A percentile compares a stretch with the other conserved stretches of the same genome.
These are phyloP conservation scores for Penicillium canescens DNA, from an alignment of 495 filamentous ascomycete species.

Conservation along the genomic window DNA sequence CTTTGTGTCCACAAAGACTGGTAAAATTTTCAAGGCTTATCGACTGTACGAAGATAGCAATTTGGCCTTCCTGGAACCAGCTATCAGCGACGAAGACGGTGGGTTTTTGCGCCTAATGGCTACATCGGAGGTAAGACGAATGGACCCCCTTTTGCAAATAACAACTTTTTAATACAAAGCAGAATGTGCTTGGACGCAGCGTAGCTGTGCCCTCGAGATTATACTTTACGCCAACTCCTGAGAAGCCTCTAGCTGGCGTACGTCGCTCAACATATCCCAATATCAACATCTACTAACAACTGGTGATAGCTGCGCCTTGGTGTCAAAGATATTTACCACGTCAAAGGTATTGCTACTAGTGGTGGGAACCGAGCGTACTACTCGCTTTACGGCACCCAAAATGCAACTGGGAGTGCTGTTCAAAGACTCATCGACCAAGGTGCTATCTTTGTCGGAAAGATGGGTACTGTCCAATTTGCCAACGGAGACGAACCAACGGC, in stretches of 20 bases:
- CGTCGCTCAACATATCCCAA: background rate
- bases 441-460: constrained; percentile 48
- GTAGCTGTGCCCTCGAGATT: constrained; percentile 45
- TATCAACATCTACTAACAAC: background rate
- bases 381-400: constrained; percentile 28
- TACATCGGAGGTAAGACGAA: constrained; percentile 21
- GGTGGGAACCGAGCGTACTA: constrained; percentile 42
- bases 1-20: constrained; percentile 39
- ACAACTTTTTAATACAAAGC: background rate
- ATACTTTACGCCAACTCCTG: constrained; percentile 28
- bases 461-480: constrained; percentile 47
- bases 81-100: constrained; percentile 35
- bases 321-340: constrained; percentile 46
- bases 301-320: constrained; percentile 26
- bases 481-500: constrained; percentile 34
- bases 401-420: constrained; percentile 29
- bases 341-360: constrained; percentile 40
- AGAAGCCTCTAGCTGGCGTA: constrained; percentile 33
- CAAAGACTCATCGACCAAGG: constrained; percentile 40
- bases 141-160: constrained; percentile 3
- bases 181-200: constrained; percentile 10
- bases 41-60: constrained; percentile 41
- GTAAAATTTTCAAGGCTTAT: constrained; percentile 35
- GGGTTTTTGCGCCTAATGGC: constrained; percentile 38
- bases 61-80: constrained; percentile 32